Base-by-base conservation (phyloP, 2,329 filamentous ascomycete species). In the Byssothecium circinans region DNA sequence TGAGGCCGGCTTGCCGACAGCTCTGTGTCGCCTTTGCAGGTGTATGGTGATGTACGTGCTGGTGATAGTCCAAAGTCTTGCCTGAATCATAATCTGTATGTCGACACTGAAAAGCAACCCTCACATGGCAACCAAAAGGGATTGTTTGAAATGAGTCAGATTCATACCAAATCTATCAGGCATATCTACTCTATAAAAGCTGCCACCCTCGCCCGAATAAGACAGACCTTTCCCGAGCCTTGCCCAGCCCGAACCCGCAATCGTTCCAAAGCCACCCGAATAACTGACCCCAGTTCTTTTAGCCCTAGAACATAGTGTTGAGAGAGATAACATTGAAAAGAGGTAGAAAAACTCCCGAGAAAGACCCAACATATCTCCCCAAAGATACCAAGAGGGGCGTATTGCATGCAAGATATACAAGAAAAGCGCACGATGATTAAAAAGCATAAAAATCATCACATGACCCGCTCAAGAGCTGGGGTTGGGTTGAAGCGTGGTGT, bases 381-480 rank as follows among this genome's bases (percentile, higher is more conserved):
- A 14, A 36, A 36, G 15, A 19, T 36, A 22, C 8, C 23, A 25
- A 41, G 15, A 15, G 22, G 15, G 6, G 20, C 14, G 18, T 12
- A 22, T 7, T 38, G 22, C 39, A 64, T 61, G 62, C 62, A 62
- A 54, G 60, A 63, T 64, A 63, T 65, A 69, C 64, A 64, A 66
- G 58, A 68, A 68, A 45, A 39, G 47, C 55, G 58, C 60, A 58
- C 52, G 49, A 53, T 54, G 45, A 66, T 67, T 65, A 67, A 62
- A 67, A 57, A 41, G 47, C 54, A 50, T 65, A 62, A 45, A 41
- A 49, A 52, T 41, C 33, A 52, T 48, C 47, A 42, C 33, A 36
- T 33, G 41, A 43, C 27, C 43, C 38, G 22, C 41, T 45, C 49
- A 48, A 46, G 43, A 45, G n/a, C n/a, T n/a, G n/a, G n/a, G 48